Evolutionary conservation across 768 basidiomycete genomes (phyloP).

Genomic region (Tylopilus sp.): DNA sequence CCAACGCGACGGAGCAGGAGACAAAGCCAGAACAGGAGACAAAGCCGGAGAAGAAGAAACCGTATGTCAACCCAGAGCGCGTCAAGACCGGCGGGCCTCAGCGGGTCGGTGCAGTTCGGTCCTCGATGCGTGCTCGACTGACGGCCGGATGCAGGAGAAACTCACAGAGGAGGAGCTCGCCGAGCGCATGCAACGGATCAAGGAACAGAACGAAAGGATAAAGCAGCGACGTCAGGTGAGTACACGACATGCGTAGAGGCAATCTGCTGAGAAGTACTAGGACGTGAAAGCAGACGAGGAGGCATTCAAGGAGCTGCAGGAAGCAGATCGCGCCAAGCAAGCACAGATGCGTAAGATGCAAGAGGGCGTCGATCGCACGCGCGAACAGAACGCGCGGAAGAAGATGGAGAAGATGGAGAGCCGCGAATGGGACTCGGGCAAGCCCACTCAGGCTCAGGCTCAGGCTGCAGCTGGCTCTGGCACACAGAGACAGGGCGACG

Average conservation of each 20-base stretch:
- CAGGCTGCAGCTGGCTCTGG: no score
- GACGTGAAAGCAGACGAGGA: constrained; percentile 81
- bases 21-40: constrained; percentile 29
- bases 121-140: constrained; percentile 5
- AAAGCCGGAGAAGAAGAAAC: constrained; percentile 56
- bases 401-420: constrained; percentile 79
- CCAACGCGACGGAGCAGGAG: constrained; percentile 12
- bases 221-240: constrained; percentile 63
- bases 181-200: constrained; percentile 66
- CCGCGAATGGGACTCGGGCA: constrained; percentile 85
- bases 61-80: constrained; percentile 80
- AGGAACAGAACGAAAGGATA: constrained; percentile 74
- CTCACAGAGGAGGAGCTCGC: constrained; percentile 62
- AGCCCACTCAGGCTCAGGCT: no score
- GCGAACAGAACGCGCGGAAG: constrained; percentile 74
- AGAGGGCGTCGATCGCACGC: constrained; percentile 61
- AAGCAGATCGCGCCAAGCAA: constrained; percentile 55
- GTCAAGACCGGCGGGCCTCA: constrained; percentile 79
- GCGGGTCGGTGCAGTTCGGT: constrained; percentile 42
- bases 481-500: not conserved
- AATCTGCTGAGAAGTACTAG: constrained; percentile 33
- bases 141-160: constrained; percentile 53
- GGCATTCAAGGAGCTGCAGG: constrained; percentile 69
- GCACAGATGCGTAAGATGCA: constrained; percentile 64
- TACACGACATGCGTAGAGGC: constrained; percentile 1